Evolutionary conservation across 2,329 filamentous ascomycete species (phyloP).

Genomic region (Aotearoamyces nothofagi): DNA sequence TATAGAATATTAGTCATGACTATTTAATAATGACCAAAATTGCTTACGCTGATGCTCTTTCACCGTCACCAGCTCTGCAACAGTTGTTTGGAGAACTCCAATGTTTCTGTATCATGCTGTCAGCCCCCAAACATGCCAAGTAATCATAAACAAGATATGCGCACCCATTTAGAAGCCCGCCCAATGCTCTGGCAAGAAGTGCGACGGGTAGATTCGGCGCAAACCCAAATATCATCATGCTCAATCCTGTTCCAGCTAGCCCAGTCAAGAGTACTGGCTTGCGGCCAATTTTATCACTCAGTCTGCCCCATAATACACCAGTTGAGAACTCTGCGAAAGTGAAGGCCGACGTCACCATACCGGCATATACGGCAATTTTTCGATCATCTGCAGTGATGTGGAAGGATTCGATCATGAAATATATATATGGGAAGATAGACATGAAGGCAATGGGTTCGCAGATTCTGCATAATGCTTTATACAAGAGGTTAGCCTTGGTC

Average conservation of each 20-base stretch:
- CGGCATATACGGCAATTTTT: slow-evolving; percentile 81
- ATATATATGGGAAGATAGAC: slow-evolving; percentile 98
- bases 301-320: slow-evolving; percentile 79
- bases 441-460: slow-evolving; percentile 99
- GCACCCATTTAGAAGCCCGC: slow-evolving; percentile 84
- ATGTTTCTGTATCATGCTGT: slow-evolving; percentile 79
- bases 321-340: slow-evolving; percentile 92
- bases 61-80: slow-evolving; percentile 81
- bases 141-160: too few relatives aligned
- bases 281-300: slow-evolving; percentile 83
- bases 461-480: slow-evolving; percentile 73
- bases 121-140: too few relatives aligned
- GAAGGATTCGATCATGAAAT: slow-evolving; percentile 93
- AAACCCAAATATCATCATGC: slow-evolving; percentile 87
- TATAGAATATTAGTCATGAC: slow-evolving; percentile 18
- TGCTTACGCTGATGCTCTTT: slow-evolving; percentile 84
- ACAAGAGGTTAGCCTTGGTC: slow-evolving; percentile 1
- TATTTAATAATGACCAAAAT: too few relatives aligned
- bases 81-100: slow-evolving; percentile 86
- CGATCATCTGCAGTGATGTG: slow-evolving; percentile 63
- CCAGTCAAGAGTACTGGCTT: slow-evolving; percentile 86
- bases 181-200: slow-evolving; percentile 73
- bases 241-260: slow-evolving; percentile 80
- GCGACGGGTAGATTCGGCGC: slow-evolving; percentile 69
- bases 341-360: slow-evolving; percentile 92